Percentiles rank a stretch among this genome's conserved stretches.
phyloP scores from a whole-genome alignment of 495 filamentous ascomycete genomes.

The Annulohypoxylon nitens region DNA sequence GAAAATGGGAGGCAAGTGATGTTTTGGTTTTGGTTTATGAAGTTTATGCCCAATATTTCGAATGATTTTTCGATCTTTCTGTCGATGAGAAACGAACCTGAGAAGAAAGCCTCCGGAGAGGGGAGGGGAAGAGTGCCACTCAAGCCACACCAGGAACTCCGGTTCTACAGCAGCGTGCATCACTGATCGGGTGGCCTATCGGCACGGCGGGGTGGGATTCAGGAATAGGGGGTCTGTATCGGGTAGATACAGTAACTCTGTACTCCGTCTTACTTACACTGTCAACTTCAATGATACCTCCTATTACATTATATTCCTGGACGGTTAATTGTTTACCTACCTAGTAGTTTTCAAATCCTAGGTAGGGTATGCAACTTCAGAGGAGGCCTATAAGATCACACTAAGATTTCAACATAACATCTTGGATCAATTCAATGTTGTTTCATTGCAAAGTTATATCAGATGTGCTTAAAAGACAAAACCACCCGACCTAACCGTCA shows the following conservation, averaged over 20 bases:
- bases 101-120: too few relatives aligned
- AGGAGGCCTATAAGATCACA: not conserved
- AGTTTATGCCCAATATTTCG: too few relatives aligned
- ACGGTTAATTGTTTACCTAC: too few relatives aligned
- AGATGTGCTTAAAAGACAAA: not conserved
- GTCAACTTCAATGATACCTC: slow-evolving; percentile 40
- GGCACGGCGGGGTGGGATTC: slow-evolving; percentile 34
- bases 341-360: not conserved
- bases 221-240: slow-evolving; percentile 2
- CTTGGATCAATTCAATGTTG: not conserved
- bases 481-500: slow-evolving; percentile 3
- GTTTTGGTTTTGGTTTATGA: too few relatives aligned
- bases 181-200: slow-evolving; percentile 38
- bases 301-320: too few relatives aligned
- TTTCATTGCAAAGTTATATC: not conserved
- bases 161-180: not conserved
- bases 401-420: not conserved
- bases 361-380: not conserved
- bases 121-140: too few relatives aligned
- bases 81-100: too few relatives aligned
- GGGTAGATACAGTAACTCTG: slow-evolving; percentile 12
- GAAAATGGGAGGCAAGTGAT: too few relatives aligned
- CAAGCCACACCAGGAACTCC: too few relatives aligned
- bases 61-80: too few relatives aligned
- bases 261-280: slow-evolving; percentile 6